Conservation (phyloP, 371 early-diverging fungal species). For the Coemansia sp. region DNA sequence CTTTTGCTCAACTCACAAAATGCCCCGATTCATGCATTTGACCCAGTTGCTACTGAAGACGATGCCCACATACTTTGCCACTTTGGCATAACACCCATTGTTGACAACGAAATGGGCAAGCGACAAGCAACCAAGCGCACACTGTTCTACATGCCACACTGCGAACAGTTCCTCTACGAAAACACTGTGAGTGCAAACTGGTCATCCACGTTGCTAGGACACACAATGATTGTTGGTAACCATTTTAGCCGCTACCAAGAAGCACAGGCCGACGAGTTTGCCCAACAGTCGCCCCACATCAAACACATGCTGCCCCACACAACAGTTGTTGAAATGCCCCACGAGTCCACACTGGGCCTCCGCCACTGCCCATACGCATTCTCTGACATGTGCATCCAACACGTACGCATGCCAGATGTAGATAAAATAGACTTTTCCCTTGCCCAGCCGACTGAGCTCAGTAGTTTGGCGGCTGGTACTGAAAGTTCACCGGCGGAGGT, state of each 20-base stretch:
- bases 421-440: not conserved
- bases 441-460: not conserved
- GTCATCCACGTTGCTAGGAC: conserved; percentile 4
- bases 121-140: conserved; percentile 31
- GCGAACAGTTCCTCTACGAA: conserved; percentile 54
- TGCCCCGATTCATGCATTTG: conserved; percentile 40
- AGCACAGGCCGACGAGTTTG: conserved; percentile 15
- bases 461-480: conserved; percentile 20
- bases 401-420: not conserved
- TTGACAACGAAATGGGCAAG: conserved; percentile 47
- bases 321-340: conserved; percentile 10
- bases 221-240: conserved; percentile 29
- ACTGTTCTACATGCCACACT: conserved; percentile 61
- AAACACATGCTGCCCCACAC: conserved; percentile 5
- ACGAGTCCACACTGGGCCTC: conserved; percentile 24
- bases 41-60: conserved; percentile 42
- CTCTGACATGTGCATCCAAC: conserved; percentile 35
- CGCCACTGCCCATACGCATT: conserved; percentile 42
- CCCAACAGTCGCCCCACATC: conserved; percentile 16
- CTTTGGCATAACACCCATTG: conserved; percentile 27
- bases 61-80: conserved; percentile 27
- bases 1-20: conserved; percentile 17
- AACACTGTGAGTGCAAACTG: conserved; percentile 52
- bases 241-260: conserved; percentile 24
- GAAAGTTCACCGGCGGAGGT: conserved; percentile 20